Percentiles rank a stretch among this genome's conserved stretches.
Conservation (phyloP, 768 basidiomycete genomes). For the Amanita rubescens region DNA sequence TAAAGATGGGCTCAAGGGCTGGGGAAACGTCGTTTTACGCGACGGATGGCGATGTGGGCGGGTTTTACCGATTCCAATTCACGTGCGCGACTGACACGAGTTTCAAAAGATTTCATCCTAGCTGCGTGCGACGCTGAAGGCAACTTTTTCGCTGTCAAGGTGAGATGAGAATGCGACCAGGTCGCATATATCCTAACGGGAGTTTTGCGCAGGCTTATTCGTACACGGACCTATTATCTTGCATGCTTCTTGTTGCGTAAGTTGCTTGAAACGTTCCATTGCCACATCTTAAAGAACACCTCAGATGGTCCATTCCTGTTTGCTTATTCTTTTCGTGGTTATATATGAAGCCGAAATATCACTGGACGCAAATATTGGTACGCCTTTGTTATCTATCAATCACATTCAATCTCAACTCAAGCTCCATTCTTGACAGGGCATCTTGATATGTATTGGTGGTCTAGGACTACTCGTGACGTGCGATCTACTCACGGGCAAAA, state of each 20-base stretch:
- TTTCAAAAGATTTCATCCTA: slow-evolving; percentile 62
- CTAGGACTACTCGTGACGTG: slow-evolving; percentile 75
- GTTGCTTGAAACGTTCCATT: slow-evolving; percentile 16
- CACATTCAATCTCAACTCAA: background rate
- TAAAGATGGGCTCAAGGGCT: slow-evolving; percentile 79
- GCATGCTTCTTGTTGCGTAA: slow-evolving; percentile 85
- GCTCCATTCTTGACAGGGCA: slow-evolving; percentile 37
- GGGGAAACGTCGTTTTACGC: slow-evolving; percentile 58
- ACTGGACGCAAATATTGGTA: slow-evolving; percentile 79
- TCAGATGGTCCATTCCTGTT: slow-evolving; percentile 82
- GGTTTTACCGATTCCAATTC: background rate
- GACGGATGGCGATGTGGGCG: slow-evolving; percentile 86
- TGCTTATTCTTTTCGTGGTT: slow-evolving; percentile 81
- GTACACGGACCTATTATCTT: slow-evolving; percentile 81
- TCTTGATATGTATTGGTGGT: slow-evolving; percentile 65
- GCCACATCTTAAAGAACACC: background rate
- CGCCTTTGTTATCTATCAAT: slow-evolving; percentile 15
- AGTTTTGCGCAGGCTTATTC: slow-evolving; percentile 53
- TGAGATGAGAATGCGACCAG: slow-evolving; percentile 13
- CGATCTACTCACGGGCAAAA: slow-evolving; percentile 71
- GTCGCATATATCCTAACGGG: background rate
- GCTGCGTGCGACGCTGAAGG: slow-evolving; percentile 82
- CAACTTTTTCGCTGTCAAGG: slow-evolving; percentile 81
- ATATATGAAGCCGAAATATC: slow-evolving; percentile 73
- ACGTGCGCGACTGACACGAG: background rate